These are phyloP conservation scores for Vigna nakashimae DNA, from an alignment of 306 rosid genomes.

Conservation along the genomic window DNA sequence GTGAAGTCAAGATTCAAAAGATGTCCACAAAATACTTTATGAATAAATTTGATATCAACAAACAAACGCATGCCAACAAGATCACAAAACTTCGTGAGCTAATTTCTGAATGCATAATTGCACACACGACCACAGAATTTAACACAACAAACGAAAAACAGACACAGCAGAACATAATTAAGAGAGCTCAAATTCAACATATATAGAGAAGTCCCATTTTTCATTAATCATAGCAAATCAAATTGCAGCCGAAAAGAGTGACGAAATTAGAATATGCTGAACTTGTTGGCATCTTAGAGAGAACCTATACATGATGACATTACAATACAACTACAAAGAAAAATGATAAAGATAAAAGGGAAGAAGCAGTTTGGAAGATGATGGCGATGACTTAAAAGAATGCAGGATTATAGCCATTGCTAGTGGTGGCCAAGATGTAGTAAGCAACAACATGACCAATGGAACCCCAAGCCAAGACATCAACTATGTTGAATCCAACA, in stretches of 20 bases:
- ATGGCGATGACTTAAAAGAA: slow-evolving; percentile 64
- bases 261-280: slow-evolving; percentile 22
- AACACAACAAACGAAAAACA: not conserved
- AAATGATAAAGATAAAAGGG: not conserved
- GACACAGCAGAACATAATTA: not conserved
- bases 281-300: slow-evolving; percentile 28
- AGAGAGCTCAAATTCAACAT: not conserved
- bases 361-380: not conserved
- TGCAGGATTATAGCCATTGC: slow-evolving; percentile 94
- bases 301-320: slow-evolving; percentile 48
- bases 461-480: slow-evolving; percentile 97
- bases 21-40: not conserved
- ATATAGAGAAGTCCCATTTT: slow-evolving; percentile 20
- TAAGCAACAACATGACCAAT: slow-evolving; percentile 93
- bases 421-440: slow-evolving; percentile 89
- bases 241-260: not conserved
- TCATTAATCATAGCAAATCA: slow-evolving; percentile 41
- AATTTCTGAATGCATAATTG: not conserved
- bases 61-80: not conserved
- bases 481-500: slow-evolving; percentile 94
- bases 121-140: not conserved
- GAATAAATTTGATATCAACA: not conserved
- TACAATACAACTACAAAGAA: slow-evolving; percentile 10
- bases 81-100: not conserved
- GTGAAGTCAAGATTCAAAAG: not conserved